These are phyloP conservation scores for Magnaporthales sp. DNA, from an alignment of 2,329 filamentous ascomycete genomes.

Conservation along the genomic window DNA sequence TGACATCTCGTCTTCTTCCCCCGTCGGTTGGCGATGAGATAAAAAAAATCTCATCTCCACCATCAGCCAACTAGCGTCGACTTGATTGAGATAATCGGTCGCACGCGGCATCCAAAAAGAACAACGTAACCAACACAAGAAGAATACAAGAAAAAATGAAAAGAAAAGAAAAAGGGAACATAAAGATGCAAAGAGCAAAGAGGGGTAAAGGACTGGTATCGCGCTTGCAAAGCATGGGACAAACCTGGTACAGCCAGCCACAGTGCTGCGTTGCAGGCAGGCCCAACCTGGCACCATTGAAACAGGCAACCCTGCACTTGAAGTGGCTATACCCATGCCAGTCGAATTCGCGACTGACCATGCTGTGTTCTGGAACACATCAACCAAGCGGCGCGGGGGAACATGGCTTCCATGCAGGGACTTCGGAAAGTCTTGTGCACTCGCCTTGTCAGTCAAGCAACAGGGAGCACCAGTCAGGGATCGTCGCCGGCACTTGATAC, in stretches of 20 bases:
- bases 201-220: background rate
- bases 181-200: background rate
- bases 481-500: background rate
- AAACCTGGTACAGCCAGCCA: constrained; percentile 4
- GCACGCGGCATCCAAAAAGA: background rate
- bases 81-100: background rate
- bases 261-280: constrained; percentile 1
- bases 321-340: constrained; percentile 14
- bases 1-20: background rate
- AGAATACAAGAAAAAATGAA: background rate
- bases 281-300: constrained; percentile 26
- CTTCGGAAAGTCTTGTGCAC: background rate
- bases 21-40: background rate
- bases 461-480: background rate
- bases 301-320: constrained; percentile 43
- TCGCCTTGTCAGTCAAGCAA: background rate
- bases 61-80: background rate
- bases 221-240: constrained; percentile 3
- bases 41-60: background rate
- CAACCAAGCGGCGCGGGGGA: constrained; percentile 5
- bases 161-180: background rate
- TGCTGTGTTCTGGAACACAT: constrained; percentile 32
- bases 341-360: constrained; percentile 23
- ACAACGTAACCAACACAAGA: background rate
- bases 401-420: background rate